Evolutionary conservation across 2,329 filamentous ascomycete genomes (phyloP), one percentile per base, ranked within the genome.

Genomic region (Arthrobotrys conoides): DNA sequence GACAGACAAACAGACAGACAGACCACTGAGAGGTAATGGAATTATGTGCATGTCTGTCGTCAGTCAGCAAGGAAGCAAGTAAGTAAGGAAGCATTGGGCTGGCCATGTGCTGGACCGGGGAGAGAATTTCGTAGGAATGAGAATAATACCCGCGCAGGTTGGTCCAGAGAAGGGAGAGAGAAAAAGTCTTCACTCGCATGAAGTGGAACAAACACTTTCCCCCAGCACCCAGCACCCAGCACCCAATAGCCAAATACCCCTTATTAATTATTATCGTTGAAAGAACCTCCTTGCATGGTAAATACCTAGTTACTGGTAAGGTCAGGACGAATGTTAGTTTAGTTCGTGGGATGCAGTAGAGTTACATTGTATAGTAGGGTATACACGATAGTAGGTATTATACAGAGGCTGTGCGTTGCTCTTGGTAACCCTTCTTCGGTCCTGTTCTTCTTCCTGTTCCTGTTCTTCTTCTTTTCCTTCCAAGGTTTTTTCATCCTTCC

Each of bases 391-490:
- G n/a, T n/a, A n/a, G n/a, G n/a, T n/a, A n/a, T n/a, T n/a, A n/a
- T n/a, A n/a, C n/a, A n/a, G 3, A 30, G 6, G 27, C 6, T 66
- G 71, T 66, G 76, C 65, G 70, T 75, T 71, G 70, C 73, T 77
- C 46, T 9, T 38, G 73, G 73, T 77, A 77, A 77, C 69, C 71
- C 63, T 55, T 71, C 67, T 55, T 55, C 33, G 1, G 1, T 36
- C 33, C 33, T 30, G n/a, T n/a, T n/a, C n/a, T 30, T 49, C 44
- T 9, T 44, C 30, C 5, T 22, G 1, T 38, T 36, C 16, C 27
- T 20, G 18, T 14, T 3, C 30, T 24, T 8, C n/a, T 3, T 10
- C 2, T 18, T 24, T 30, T 18, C 44, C 27, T 14, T 3, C 44
- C 36, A 24, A 24, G 53, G 8, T 1, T 30, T 57, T 46, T 30